Percentiles rank a stretch among this genome's conserved stretches.
Conservation (phyloP, 2,329 filamentous ascomycete genomes). For the Ophiostoma sp. region DNA sequence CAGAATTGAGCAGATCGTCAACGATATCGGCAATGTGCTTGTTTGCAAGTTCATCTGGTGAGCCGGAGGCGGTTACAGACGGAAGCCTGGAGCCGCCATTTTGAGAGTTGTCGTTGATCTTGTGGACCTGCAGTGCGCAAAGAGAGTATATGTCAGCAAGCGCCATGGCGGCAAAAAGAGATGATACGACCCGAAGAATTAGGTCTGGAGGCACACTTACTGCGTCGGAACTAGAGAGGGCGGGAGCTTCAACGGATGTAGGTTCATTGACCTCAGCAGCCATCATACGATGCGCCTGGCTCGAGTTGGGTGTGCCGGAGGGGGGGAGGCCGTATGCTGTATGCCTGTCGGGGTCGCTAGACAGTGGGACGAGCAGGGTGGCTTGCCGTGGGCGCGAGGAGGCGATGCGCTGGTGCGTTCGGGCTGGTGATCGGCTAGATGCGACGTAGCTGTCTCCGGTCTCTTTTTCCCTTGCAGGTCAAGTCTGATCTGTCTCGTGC, state of each 20-base stretch:
- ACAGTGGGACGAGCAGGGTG: not conserved
- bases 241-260: conserved; percentile 50
- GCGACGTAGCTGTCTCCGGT: not conserved
- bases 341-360: conserved; percentile 24
- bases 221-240: conserved; percentile 42
- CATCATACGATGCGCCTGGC: conserved; percentile 54
- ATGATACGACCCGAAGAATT: conserved; percentile 6
- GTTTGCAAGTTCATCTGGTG: conserved; percentile 50
- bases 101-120: conserved; percentile 39
- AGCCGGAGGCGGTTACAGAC: conserved; percentile 34
- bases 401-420: no score
- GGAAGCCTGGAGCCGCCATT: conserved; percentile 44
- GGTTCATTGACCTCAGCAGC: conserved; percentile 55
- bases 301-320: conserved; percentile 27
- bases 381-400: not conserved
- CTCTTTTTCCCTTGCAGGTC: not conserved
- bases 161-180: conserved; percentile 4
- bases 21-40: conserved; percentile 52
- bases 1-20: conserved; percentile 56
- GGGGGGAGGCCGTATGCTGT: conserved; percentile 23
- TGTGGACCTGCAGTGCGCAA: conserved; percentile 30
- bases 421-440: not conserved
- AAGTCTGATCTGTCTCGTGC: not conserved
- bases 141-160: conserved; percentile 18
- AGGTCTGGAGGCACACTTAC: conserved; percentile 32